Conservation (phyloP, 495 filamentous ascomycete genomes). For the Neurospora cerealis region DNA sequence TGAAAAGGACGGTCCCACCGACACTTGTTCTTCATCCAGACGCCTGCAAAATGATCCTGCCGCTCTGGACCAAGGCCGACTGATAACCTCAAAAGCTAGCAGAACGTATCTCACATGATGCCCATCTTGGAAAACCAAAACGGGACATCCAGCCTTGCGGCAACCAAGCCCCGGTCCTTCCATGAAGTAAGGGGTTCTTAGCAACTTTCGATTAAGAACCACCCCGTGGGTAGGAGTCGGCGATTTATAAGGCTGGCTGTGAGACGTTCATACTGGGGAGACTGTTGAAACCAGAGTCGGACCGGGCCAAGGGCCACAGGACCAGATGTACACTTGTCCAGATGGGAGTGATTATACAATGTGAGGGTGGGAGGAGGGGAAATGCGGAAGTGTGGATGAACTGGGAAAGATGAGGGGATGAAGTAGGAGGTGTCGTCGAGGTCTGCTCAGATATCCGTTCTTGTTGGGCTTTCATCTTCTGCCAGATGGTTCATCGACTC, state of each 20-base stretch:
- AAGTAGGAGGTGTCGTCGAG: not conserved
- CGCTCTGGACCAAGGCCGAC: not conserved
- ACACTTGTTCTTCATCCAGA: not conserved
- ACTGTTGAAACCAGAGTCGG: not conserved
- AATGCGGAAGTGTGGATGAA: not conserved
- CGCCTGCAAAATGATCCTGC: not conserved
- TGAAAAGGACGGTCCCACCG: not conserved
- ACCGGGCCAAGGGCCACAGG: not conserved
- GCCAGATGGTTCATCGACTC: not conserved
- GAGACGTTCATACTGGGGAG: not conserved
- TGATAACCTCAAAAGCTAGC: not conserved
- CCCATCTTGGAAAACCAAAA: not conserved
- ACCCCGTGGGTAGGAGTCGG: not conserved
- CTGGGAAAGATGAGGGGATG: not conserved
- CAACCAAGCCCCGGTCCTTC: not conserved
- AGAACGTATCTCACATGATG: not conserved
- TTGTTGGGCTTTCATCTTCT: conserved; percentile 22
- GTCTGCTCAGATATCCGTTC: conserved; percentile 38
- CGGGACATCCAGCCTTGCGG: not conserved
- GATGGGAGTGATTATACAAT: not conserved
- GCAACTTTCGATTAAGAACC: not conserved
- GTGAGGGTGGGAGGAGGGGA: not conserved
- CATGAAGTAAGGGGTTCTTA: not conserved
- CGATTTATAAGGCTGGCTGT: not conserved
- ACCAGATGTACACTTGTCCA: not conserved